These are phyloP conservation scores for Saturnispora hagleri DNA, from an alignment of 805 yeast species.

Conservation along the genomic window DNA sequence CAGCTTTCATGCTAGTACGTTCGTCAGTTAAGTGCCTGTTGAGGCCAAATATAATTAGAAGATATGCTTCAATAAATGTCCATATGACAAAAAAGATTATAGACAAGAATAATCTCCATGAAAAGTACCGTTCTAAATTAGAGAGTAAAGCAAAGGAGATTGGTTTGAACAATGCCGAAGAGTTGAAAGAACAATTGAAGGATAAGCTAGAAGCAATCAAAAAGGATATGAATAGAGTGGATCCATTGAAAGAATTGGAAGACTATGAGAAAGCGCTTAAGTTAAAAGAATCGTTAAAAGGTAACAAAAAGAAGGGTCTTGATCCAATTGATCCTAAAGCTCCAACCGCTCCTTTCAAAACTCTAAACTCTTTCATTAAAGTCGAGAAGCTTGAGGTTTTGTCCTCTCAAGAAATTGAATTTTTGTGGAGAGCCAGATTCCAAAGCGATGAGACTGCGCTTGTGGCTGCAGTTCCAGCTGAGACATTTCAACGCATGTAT, in stretches of 20 bases:
- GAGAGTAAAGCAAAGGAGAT: slow-evolving; percentile 30
- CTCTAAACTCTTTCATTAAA: slow-evolving; percentile 62
- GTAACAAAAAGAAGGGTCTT: slow-evolving; percentile 20
- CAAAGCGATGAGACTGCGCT: slow-evolving; percentile 47
- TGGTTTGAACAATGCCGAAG: slow-evolving; percentile 43
- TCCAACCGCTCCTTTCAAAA: slow-evolving; percentile 48
- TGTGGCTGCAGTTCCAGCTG: slow-evolving; percentile 52
- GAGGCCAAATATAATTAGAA: neutral
- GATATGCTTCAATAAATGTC: slow-evolving; percentile 22
- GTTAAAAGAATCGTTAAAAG: slow-evolving; percentile 12
- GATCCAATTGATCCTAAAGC: slow-evolving; percentile 31
- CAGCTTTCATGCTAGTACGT: neutral
- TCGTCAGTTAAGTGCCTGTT: neutral
- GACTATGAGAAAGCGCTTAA: slow-evolving; percentile 28
- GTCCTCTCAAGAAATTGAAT: slow-evolving; percentile 55
- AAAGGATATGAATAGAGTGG: slow-evolving; percentile 49
- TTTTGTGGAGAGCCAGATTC: slow-evolving; percentile 86
- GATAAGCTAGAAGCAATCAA: slow-evolving; percentile 50
- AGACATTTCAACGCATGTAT: slow-evolving; percentile 54
- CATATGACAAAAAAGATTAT: slow-evolving; percentile 21
- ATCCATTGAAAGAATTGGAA: slow-evolving; percentile 63
- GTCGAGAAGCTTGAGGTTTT: slow-evolving; percentile 53
- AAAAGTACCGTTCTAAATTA: slow-evolving; percentile 34
- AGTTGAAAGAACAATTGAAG: slow-evolving; percentile 52
- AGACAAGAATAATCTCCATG: slow-evolving; percentile 25